Percentiles rank a stretch among this genome's conserved stretches.
Conservation (phyloP, 768 basidiomycete genomes). For the Agaricus subrufescens region DNA sequence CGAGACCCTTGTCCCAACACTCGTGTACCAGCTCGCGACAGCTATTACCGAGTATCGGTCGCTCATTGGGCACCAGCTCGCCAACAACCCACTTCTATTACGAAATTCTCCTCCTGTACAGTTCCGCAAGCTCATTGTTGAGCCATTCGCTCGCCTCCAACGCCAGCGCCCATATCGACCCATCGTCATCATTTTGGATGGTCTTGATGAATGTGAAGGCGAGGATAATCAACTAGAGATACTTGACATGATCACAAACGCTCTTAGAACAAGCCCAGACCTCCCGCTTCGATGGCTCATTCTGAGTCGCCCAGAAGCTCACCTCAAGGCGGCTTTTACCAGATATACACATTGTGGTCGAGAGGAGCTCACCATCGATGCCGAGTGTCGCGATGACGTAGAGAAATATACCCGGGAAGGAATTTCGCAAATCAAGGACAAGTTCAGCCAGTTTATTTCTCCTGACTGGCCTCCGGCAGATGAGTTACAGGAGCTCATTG, state of each 20-base stretch:
- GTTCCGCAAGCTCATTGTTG: constrained; percentile 2
- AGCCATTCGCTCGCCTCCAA: neutral
- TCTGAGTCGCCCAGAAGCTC: neutral
- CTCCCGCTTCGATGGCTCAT: neutral
- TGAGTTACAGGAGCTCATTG: too few relatives aligned
- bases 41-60: neutral
- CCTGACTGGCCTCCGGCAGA: too few relatives aligned
- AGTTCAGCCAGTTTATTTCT: too few relatives aligned
- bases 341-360: too few relatives aligned
- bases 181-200: neutral
- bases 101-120: neutral
- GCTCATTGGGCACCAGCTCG: neutral
- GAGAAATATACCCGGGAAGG: too few relatives aligned
- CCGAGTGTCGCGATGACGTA: neutral
- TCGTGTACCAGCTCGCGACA: neutral
- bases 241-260: neutral
- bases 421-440: too few relatives aligned
- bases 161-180: neutral
- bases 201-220: neutral
- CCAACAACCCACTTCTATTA: neutral
- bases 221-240: neutral
- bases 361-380: too few relatives aligned
- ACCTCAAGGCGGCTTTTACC: neutral
- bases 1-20: neutral
- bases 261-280: neutral